A percentile compares a stretch with the other conserved stretches of the same genome.
Conservation (phyloP, 345 rosid genomes). For the Arabidopsis suecica region DNA sequence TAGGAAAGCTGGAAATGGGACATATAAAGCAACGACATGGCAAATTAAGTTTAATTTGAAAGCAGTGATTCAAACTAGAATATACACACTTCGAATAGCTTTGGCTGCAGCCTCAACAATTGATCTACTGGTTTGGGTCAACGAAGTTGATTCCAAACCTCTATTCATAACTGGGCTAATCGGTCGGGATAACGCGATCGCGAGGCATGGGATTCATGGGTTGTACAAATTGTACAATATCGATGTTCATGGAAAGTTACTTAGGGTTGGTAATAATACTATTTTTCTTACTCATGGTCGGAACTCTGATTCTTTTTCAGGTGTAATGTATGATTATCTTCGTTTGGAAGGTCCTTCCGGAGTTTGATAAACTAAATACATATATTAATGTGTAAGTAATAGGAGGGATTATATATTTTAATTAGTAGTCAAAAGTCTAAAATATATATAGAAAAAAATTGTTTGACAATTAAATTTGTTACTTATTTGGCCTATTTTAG, state of each 20-base stretch:
- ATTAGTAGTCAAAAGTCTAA: background rate
- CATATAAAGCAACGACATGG: slow-evolving; percentile 66
- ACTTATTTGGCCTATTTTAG: no score
- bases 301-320: slow-evolving; percentile 44
- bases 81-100: slow-evolving; percentile 71
- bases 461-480: no score
- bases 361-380: background rate
- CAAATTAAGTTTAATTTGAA: slow-evolving; percentile 56
- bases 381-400: background rate
- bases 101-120: slow-evolving; percentile 67
- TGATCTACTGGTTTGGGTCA: slow-evolving; percentile 47
- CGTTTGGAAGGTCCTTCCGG: slow-evolving; percentile 68
- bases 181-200: slow-evolving; percentile 46
- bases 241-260: slow-evolving; percentile 44
- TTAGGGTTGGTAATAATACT: slow-evolving; percentile 52
- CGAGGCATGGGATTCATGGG: slow-evolving; percentile 50
- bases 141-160: slow-evolving; percentile 25
- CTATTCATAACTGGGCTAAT: slow-evolving; percentile 31
- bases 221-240: slow-evolving; percentile 57
- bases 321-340: slow-evolving; percentile 86
- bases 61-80: slow-evolving; percentile 39
- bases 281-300: slow-evolving; percentile 70
- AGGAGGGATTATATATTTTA: background rate
- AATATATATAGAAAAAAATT: no score
- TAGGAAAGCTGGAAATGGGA: slow-evolving; percentile 51